These are phyloP conservation scores for Lepidium didymum DNA, from an alignment of 345 rosid genomes.

Conservation along the genomic window DNA sequence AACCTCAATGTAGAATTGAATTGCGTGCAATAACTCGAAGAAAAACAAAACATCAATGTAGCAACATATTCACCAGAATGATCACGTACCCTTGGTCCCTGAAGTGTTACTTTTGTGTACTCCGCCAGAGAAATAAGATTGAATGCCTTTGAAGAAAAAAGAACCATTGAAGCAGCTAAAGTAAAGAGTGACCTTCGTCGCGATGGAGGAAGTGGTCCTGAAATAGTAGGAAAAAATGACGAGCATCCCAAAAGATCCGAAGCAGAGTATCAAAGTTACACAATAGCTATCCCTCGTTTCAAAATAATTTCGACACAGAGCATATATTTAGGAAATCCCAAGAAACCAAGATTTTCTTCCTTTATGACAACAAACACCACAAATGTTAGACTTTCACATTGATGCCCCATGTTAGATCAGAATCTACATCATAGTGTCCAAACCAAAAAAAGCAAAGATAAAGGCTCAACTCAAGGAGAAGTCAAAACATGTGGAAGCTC, in stretches of 20 bases:
- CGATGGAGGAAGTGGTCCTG: constrained; percentile 81
- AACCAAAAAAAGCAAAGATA: not conserved
- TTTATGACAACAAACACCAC: not conserved
- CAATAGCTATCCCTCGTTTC: not conserved
- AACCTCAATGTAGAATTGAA: not conserved
- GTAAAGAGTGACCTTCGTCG: constrained; percentile 76
- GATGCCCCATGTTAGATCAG: not conserved
- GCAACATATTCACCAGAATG: constrained; percentile 4
- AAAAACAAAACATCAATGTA: not conserved
- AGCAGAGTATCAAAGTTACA: not conserved
- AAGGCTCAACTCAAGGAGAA: not conserved
- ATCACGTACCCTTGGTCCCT: constrained; percentile 50
- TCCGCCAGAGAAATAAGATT: constrained; percentile 52
- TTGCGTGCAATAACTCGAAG: not conserved
- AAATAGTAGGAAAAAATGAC: constrained; percentile 13
- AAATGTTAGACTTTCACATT: not conserved
- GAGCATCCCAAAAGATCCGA: not conserved
- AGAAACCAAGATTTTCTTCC: not conserved
- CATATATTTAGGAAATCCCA: not conserved
- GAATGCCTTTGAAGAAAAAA: constrained; percentile 72
- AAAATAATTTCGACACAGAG: not conserved
- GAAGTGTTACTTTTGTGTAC: constrained; percentile 44
- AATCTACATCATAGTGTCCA: not conserved
- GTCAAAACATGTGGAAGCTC: constrained; percentile 14
- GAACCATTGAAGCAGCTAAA: constrained; percentile 81